A percentile compares a stretch with the other conserved stretches of the same genome.
These are phyloP conservation scores for Escovopsis sp. DNA, from an alignment of 2,329 filamentous ascomycete genomes.

Conservation along the genomic window DNA sequence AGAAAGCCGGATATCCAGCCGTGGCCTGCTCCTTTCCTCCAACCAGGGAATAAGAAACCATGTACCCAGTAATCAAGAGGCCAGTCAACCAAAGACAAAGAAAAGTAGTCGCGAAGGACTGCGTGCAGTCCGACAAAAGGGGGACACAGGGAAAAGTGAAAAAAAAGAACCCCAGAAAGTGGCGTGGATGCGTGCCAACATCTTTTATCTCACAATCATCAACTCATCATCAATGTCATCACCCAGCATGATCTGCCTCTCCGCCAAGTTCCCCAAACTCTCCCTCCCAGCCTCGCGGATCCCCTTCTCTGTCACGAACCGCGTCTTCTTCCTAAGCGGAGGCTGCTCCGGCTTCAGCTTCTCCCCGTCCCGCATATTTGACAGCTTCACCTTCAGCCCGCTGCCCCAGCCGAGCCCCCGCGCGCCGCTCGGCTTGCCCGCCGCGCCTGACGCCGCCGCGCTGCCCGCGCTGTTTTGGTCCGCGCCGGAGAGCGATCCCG, in stretches of 20 bases:
- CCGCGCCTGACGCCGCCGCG: background rate
- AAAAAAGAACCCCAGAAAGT: too few relatives aligned
- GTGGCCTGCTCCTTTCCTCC: too few relatives aligned
- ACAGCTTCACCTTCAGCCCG: constrained; percentile 37
- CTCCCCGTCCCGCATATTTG: constrained; percentile 47
- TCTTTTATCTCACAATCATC: constrained; percentile 26
- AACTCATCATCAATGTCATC: constrained; percentile 37
- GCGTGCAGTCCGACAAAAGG: too few relatives aligned
- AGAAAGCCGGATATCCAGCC: too few relatives aligned
- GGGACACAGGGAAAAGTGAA: too few relatives aligned
- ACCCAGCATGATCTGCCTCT: constrained; percentile 19
- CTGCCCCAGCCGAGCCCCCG: constrained; percentile 40
- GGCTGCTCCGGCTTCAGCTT: constrained; percentile 22
- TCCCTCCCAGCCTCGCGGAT: constrained; percentile 65
- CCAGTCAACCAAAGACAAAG: too few relatives aligned
- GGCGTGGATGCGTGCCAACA: background rate
- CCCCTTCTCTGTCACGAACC: constrained; percentile 65
- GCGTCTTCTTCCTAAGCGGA: constrained; percentile 55
- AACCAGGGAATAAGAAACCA: too few relatives aligned
- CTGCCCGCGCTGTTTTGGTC: constrained; percentile 4
- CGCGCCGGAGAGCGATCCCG: constrained; percentile 12
- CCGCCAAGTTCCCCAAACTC: constrained; percentile 42
- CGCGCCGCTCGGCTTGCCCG: too few relatives aligned
- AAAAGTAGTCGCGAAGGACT: too few relatives aligned
- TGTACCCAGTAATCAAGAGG: too few relatives aligned